Base-by-base conservation (phyloP, 768 basidiomycete genomes). In the Rhodotorula sphaerocarpa region DNA sequence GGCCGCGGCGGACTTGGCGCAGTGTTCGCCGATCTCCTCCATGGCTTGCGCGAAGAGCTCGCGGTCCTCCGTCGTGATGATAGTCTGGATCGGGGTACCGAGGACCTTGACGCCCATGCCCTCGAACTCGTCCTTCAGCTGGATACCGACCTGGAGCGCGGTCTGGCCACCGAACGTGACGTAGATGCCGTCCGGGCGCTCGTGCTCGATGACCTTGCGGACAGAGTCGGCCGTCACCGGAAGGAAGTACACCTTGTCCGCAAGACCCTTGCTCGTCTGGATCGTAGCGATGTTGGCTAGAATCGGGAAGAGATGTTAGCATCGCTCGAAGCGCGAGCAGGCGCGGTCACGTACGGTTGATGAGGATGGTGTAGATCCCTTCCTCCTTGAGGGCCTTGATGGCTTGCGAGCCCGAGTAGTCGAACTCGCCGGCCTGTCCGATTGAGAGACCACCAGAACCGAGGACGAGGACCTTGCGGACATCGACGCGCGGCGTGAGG, bases 371-470 rank as follows among this genome's bases (percentile, higher is more conserved):
- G 78, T 95, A 97, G 73, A 99, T 97, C 39, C 95, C 95, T 75
- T 97, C 95, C 74, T 90, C 90, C 78, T 97, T 97, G 69, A 99
- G 82, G 15, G 95, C 95, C 77, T 99, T 99, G 82, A 99, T 93
- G 18, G 95, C 93, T 75, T 99, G 95, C 43, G 90, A 93, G 66
- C 95, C 95, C 0, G 95, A 97, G 78, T 99, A 99, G 77, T 99
- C 95, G 77, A 99, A 99, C 76, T 99, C 95, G 70, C 95, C 95
- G 1, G 95, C 95, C 75, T 99, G 95, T 53, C 95, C 95, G 69
- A 99, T 99, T 16, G 92, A 96, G 25, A 99, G 79, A 67, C 95
- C 95, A 33, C 95, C 95, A 10, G 93, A 96, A 50, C 95, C 95
- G 54, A 99, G 84, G 69, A 99, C 90, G 70, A 99, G 81, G 57